These are phyloP conservation scores for Phytomonas francai DNA, from an alignment of 208 protist genomes.

Conservation along the genomic window DNA sequence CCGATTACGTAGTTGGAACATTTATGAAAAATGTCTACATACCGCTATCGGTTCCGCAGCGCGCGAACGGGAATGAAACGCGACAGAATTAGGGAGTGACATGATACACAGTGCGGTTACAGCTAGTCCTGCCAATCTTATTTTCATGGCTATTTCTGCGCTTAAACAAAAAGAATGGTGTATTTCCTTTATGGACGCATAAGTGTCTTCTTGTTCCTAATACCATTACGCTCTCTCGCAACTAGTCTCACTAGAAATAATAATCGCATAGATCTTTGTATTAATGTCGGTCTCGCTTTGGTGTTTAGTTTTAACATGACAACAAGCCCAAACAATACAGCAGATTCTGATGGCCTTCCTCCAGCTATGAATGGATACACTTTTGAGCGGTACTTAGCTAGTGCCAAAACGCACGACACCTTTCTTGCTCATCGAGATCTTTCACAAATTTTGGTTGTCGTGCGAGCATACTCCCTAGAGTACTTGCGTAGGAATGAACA, in stretches of 20 bases:
- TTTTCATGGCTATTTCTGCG: not conserved
- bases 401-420: slow-evolving; percentile 47
- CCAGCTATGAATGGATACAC: slow-evolving; percentile 39
- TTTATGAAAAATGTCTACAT: slow-evolving; percentile 73
- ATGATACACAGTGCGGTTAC: not conserved
- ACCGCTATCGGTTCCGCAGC: slow-evolving; percentile 2
- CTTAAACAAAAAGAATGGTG: not conserved
- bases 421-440: slow-evolving; percentile 25
- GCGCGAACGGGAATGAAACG: not conserved
- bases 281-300: not conserved
- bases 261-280: not conserved
- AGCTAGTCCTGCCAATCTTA: not conserved
- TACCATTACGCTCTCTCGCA: not conserved
- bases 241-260: not conserved
- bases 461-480: slow-evolving; percentile 60
- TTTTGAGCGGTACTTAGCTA: slow-evolving; percentile 38
- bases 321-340: not conserved
- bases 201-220: not conserved
- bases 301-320: not conserved
- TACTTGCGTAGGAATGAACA: slow-evolving; percentile 34
- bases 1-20: slow-evolving; percentile 74
- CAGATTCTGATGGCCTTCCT: slow-evolving; percentile 11
- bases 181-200: not conserved
- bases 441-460: slow-evolving; percentile 20
- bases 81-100: not conserved